Conservation (phyloP, 1,284 basidiomycete genomes). For the Moesziomyces parantarcticus region DNA sequence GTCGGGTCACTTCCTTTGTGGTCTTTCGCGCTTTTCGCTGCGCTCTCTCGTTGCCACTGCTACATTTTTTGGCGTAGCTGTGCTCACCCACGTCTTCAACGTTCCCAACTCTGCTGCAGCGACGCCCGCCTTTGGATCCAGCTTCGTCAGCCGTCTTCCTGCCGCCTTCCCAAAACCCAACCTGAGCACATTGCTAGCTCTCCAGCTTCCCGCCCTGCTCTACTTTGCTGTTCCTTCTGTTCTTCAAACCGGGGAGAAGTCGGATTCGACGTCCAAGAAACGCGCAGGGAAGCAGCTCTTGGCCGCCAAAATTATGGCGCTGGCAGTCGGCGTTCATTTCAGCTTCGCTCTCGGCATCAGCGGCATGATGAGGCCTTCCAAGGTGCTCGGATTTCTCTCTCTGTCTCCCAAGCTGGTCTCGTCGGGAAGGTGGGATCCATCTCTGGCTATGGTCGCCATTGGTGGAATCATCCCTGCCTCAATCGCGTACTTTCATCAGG, state of each 20-base stretch:
- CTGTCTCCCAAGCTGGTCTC: slow-evolving; percentile 18
- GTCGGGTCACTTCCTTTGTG: slow-evolving; percentile 65
- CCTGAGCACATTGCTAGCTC: slow-evolving; percentile 29
- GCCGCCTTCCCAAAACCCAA: slow-evolving; percentile 20
- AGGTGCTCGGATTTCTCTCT: slow-evolving; percentile 28
- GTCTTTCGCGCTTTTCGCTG: slow-evolving; percentile 59
- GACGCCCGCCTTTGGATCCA: background rate
- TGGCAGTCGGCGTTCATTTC: slow-evolving; percentile 61
- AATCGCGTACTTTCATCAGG: slow-evolving; percentile 61
- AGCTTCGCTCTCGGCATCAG: slow-evolving; percentile 63
- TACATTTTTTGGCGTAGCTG: slow-evolving; percentile 63
- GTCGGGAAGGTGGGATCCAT: slow-evolving; percentile 69
- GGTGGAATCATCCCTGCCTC: slow-evolving; percentile 70
- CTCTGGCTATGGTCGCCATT: slow-evolving; percentile 69
- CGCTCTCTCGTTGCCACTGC: slow-evolving; percentile 60
- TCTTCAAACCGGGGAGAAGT: background rate
- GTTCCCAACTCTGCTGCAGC: slow-evolving; percentile 1
- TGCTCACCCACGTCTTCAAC: slow-evolving; percentile 50
- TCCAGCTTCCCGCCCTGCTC: slow-evolving; percentile 56
- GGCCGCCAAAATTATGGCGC: slow-evolving; percentile 49
- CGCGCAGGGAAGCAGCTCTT: slow-evolving; percentile 8
- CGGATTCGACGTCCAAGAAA: too few species aligned
- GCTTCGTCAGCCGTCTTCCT: slow-evolving; percentile 17
- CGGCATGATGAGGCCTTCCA: slow-evolving; percentile 58
- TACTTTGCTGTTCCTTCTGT: slow-evolving; percentile 22